These are phyloP conservation scores for Phallus indusiatus DNA, from an alignment of 768 basidiomycete species.

Conservation along the genomic window DNA sequence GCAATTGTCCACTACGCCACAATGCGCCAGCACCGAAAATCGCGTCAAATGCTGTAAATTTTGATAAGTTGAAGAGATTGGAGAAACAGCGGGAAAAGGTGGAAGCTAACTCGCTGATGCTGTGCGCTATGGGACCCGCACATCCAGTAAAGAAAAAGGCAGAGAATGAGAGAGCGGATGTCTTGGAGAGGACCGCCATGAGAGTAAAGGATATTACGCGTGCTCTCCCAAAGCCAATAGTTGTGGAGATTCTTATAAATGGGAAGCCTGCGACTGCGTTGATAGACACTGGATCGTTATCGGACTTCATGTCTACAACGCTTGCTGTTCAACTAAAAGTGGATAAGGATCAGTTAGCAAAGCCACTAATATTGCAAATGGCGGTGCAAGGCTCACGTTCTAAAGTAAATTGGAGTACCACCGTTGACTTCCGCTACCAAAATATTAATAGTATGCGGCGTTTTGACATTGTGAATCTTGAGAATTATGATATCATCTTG, in stretches of 20 bases:
- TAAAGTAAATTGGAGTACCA: constrained; percentile 23
- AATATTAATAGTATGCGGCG: constrained; percentile 19
- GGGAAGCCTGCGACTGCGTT: constrained; percentile 5
- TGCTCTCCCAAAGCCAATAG: not conserved
- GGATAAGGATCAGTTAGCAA: constrained; percentile 15
- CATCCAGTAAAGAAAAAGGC: no score
- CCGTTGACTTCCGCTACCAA: constrained; percentile 25
- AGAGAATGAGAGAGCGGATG: no score
- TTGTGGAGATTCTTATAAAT: constrained; percentile 6
- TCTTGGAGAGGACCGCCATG: not conserved
- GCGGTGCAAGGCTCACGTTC: constrained; percentile 33
- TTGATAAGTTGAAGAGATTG: not conserved
- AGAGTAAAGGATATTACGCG: not conserved
- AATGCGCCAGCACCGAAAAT: not conserved
- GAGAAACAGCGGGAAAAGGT: not conserved
- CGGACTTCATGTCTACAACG: constrained; percentile 14
- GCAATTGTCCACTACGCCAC: not conserved
- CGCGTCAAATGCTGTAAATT: no score
- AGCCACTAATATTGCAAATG: constrained; percentile 28
- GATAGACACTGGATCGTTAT: constrained; percentile 13
- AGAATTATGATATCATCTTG: constrained; percentile 30
- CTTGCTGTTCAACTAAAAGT: constrained; percentile 22
- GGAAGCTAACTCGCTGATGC: not conserved
- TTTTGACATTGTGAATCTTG: constrained; percentile 31
- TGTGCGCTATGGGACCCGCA: no score